These are phyloP conservation scores for Glycyrrhiza uralensis DNA, from an alignment of 306 rosid genomes.

Conservation along the genomic window DNA sequence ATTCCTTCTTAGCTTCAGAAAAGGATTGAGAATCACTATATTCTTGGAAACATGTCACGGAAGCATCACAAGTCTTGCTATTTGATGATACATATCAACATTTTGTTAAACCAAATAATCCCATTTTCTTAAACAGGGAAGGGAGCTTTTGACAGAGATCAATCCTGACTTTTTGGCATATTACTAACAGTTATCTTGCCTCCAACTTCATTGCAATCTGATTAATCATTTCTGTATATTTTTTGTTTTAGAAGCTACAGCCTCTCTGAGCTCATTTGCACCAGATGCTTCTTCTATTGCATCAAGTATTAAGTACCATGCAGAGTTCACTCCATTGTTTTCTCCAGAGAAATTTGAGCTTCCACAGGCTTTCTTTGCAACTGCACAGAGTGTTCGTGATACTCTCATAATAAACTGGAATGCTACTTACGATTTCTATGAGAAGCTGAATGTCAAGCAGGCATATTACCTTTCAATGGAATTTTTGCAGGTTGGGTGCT, in stretches of 20 bases:
- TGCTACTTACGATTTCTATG: constrained; percentile 68
- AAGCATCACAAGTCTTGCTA: constrained; percentile 12
- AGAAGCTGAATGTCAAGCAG: constrained; percentile 76
- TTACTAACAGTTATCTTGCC: neutral
- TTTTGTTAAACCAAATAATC: neutral
- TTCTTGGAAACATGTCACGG: constrained; percentile 19
- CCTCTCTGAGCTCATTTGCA: constrained; percentile 35
- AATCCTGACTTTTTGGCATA: neutral
- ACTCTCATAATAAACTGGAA: constrained; percentile 84
- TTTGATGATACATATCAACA: constrained; percentile 14
- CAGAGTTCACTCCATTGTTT: constrained; percentile 85
- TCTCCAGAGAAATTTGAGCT: constrained; percentile 74
- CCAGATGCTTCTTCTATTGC: constrained; percentile 69
- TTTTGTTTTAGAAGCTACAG: constrained; percentile 49
- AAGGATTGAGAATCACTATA: constrained; percentile 36
- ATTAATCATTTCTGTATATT: constrained; percentile 14
- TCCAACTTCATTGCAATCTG: constrained; percentile 9
- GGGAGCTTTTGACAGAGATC: neutral
- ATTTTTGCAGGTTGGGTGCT: constrained; percentile 75
- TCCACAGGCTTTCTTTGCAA: constrained; percentile 77
- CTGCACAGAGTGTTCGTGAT: constrained; percentile 95
- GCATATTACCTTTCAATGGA: constrained; percentile 99
- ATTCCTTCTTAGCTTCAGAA: constrained; percentile 29
- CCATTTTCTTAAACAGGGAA: neutral
- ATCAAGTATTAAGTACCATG: constrained; percentile 86